These are phyloP conservation scores for Pythium biforme DNA, from an alignment of 352 stramenopile genomes.

Conservation along the genomic window DNA sequence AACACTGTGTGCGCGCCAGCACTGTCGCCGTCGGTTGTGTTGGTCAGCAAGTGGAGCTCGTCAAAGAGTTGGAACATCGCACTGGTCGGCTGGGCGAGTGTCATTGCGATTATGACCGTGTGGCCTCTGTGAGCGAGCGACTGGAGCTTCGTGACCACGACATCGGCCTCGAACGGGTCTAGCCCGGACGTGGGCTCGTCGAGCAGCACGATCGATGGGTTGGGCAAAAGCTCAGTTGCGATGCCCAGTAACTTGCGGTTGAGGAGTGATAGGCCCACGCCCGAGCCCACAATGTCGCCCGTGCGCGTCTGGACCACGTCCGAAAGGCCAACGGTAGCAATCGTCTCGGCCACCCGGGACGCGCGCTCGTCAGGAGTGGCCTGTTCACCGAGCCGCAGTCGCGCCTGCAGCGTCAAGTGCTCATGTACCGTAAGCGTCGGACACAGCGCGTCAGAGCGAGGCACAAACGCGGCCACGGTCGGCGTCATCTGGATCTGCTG, in stretches of 20 bases:
- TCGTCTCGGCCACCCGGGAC: conserved; percentile 45
- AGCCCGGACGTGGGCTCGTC: conserved; percentile 78
- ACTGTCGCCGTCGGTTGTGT: too few relatives aligned
- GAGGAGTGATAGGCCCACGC: conserved; percentile 9
- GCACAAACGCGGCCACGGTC: conserved; percentile 59
- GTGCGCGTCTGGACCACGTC: conserved; percentile 43
- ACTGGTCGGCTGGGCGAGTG: conserved; percentile 50
- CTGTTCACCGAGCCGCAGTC: conserved; percentile 58
- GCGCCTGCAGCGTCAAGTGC: conserved; percentile 79
- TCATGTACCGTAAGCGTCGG: conserved; percentile 80
- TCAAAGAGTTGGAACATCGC: conserved; percentile 33
- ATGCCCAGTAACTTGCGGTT: conserved; percentile 81
- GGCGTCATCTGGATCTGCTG: background rate
- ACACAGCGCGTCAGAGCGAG: conserved; percentile 88
- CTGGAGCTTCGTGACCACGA: conserved; percentile 41
- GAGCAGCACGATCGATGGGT: conserved; percentile 77
- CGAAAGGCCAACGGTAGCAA: conserved; percentile 49
- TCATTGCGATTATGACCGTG: conserved; percentile 87
- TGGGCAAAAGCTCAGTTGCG: conserved; percentile 74
- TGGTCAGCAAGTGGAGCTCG: conserved; percentile 29
- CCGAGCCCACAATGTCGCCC: conserved; percentile 40
- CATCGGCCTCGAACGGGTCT: conserved; percentile 57
- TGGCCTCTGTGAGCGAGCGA: conserved; percentile 71
- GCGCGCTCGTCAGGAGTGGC: background rate
- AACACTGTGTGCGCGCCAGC: conserved; percentile 26